Percentiles rank a stretch among this genome's conserved stretches.
phyloP scores from a whole-genome alignment of 768 basidiomycete genomes.

The Tylopilus balloui region DNA sequence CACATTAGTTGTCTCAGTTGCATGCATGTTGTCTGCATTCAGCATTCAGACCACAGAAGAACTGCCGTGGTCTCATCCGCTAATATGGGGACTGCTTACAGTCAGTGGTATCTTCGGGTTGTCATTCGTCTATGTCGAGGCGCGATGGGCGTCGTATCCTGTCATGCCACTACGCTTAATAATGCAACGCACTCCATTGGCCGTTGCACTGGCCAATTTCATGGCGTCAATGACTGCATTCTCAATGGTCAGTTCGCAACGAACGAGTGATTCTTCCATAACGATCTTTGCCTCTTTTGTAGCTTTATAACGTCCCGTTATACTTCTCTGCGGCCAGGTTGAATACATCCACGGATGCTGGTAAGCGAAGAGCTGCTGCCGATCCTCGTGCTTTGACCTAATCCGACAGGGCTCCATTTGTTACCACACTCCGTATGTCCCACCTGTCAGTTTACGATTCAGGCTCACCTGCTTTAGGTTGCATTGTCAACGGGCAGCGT shows the following conservation, averaged over 20 bases:
- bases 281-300: conserved; percentile 7
- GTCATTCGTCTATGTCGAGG: conserved; percentile 76
- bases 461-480: conserved; percentile 42
- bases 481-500: conserved; percentile 84
- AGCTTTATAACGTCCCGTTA: conserved; percentile 86
- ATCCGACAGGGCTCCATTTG: conserved; percentile 67
- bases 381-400: conserved; percentile 7
- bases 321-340: conserved; percentile 83
- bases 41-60: conserved; percentile 77
- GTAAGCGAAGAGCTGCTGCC: conserved; percentile 37
- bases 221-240: conserved; percentile 74
- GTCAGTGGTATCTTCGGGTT: conserved; percentile 50
- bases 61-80: conserved; percentile 67
- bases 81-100: conserved; percentile 63
- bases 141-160: conserved; percentile 72
- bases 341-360: conserved; percentile 63
- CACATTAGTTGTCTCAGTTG: conserved; percentile 69
- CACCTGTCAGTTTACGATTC: conserved; percentile 4
- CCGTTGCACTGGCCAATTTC: conserved; percentile 77
- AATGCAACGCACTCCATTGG: conserved; percentile 72
- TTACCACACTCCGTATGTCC: conserved; percentile 80
- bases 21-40: conserved; percentile 70
- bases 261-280: background rate
- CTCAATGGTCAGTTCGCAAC: conserved; percentile 54
- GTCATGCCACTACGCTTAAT: conserved; percentile 86